Evolutionary conservation across 164 flowering plant genomes (phyloP).

Genomic region (Liquidambar formosana): DNA sequence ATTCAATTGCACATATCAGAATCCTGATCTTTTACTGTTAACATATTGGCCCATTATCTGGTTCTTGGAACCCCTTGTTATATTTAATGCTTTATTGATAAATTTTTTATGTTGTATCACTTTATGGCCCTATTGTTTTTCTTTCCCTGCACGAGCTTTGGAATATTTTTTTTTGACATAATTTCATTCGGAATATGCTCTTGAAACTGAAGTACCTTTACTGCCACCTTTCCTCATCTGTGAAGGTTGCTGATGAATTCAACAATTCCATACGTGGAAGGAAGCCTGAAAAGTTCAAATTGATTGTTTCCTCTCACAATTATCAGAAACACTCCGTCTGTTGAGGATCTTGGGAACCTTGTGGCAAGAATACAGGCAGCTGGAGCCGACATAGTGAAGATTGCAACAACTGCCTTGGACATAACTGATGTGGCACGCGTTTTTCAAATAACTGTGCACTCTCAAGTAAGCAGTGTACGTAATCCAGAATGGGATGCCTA

Average conservation of each 20-base stretch:
- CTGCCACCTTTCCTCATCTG: not conserved
- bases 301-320: constrained; percentile 93
- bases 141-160: too few species aligned
- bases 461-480: constrained; percentile 66
- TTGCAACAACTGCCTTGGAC: constrained; percentile 85
- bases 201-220: not conserved
- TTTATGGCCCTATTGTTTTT: too few species aligned
- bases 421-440: constrained; percentile 84
- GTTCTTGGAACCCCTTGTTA: too few species aligned
- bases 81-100: too few species aligned
- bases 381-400: constrained; percentile 97
- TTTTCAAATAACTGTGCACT: constrained; percentile 76
- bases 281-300: constrained; percentile 62
- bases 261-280: constrained; percentile 51
- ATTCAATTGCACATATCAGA: too few species aligned
- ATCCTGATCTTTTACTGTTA: too few species aligned
- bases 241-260: constrained; percentile 83
- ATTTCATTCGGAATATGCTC: too few species aligned
- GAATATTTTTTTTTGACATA: too few species aligned
- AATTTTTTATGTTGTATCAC: too few species aligned
- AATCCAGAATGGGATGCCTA: not conserved
- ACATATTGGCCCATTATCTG: too few species aligned
- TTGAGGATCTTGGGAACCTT: constrained; percentile 80
- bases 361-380: constrained; percentile 78
- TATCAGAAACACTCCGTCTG: constrained; percentile 79